Percentiles rank a stretch among this genome's conserved stretches.
Evolutionary conservation across 2,329 filamentous ascomycete genomes (phyloP).

Genomic region (Pseudogymnoascus sp.): DNA sequence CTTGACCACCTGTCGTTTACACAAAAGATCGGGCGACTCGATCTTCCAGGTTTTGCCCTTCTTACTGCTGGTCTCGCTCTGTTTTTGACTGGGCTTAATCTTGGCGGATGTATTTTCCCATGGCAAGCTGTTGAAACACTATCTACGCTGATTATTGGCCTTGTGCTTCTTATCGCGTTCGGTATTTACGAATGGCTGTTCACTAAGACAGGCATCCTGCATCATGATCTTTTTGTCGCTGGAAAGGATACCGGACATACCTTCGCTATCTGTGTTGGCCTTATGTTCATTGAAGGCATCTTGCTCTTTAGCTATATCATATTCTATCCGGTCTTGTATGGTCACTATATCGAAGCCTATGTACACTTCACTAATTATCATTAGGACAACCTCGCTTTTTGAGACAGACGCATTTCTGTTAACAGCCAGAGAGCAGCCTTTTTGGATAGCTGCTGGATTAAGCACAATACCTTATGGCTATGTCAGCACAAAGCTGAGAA

Average conservation of each 20-base stretch:
- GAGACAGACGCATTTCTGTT: constrained; percentile 1
- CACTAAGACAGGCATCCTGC: constrained; percentile 37
- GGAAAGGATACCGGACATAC: constrained; percentile 11
- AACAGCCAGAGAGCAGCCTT: not conserved
- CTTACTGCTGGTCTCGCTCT: constrained; percentile 11
- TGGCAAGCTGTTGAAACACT: constrained; percentile 51
- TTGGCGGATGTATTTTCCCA: constrained; percentile 18
- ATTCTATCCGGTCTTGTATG: constrained; percentile 11
- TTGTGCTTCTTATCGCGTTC: constrained; percentile 38
- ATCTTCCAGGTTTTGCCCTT: constrained; percentile 10
- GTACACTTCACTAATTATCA: not conserved
- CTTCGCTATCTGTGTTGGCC: constrained; percentile 11
- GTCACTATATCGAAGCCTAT: not conserved
- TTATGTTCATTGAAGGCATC: constrained; percentile 13
- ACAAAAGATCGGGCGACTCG: constrained; percentile 10
- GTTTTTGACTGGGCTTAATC: constrained; percentile 10
- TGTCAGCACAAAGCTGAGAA: constrained; percentile 10
- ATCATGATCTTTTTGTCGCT: constrained; percentile 43
- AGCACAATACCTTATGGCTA: constrained; percentile 10
- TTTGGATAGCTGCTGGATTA: constrained; percentile 8
- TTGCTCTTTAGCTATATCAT: constrained; percentile 12
- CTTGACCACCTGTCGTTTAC: constrained; percentile 11
- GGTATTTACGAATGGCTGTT: constrained; percentile 46
- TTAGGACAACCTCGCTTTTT: not conserved
- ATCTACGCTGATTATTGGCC: constrained; percentile 44